phyloP scores from a whole-genome alignment of 2,329 filamentous ascomycete species.

The Pestalotiopsis sp. region DNA sequence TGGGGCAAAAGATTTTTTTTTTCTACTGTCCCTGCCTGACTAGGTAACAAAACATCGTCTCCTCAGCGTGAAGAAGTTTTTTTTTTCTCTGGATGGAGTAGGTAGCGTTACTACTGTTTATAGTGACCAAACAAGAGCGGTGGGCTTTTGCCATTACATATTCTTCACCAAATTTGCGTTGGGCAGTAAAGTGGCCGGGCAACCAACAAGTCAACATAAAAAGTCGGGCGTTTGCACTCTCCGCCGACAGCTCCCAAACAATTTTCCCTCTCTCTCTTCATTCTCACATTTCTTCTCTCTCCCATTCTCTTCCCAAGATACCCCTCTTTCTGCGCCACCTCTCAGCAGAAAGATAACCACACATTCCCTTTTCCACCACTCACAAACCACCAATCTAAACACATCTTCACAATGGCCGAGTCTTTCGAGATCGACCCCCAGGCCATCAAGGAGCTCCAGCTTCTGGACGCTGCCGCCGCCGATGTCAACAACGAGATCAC shows the following conservation, averaged over 20 bases:
- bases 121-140: neutral
- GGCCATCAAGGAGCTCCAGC: conserved; percentile 35
- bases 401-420: conserved; percentile 23
- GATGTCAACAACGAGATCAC: conserved; percentile 35
- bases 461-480: conserved; percentile 31
- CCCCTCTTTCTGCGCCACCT: neutral
- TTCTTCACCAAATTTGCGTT: neutral
- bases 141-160: neutral
- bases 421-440: conserved; percentile 29
- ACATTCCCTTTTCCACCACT: neutral
- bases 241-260: neutral
- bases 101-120: neutral
- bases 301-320: neutral
- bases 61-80: neutral
- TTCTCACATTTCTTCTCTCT: neutral
- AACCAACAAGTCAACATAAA: neutral
- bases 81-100: neutral
- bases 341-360: too few relatives aligned
- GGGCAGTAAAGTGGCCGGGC: neutral
- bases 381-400: neutral
- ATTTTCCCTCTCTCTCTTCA: neutral
- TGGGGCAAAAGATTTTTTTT: neutral
- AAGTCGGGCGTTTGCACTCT: neutral
- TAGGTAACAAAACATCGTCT: neutral
- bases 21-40: neutral